Evolutionary conservation across 2,329 filamentous ascomycete species (phyloP).

Genomic region (Tolypocladium capitatum): DNA sequence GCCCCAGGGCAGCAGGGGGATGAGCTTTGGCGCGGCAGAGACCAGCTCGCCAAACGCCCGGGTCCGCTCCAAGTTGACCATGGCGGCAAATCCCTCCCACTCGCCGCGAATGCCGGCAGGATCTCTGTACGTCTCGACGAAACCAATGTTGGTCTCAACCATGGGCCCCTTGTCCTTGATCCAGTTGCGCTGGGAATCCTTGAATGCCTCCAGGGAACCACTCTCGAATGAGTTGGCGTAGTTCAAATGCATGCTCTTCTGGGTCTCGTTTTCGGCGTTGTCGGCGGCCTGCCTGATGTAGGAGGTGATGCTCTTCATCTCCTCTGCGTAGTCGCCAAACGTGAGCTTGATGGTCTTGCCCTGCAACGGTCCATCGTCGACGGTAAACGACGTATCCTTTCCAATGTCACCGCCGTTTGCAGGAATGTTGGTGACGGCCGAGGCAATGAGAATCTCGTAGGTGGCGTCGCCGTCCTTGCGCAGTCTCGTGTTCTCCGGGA

Average conservation of each 20-base stretch:
- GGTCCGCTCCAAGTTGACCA: constrained; percentile 85
- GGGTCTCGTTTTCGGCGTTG: constrained; percentile 59
- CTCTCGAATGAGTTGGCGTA: constrained; percentile 64
- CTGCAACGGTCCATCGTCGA: constrained; percentile 45
- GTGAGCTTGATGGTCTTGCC: constrained; percentile 58
- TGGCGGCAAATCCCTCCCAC: constrained; percentile 74
- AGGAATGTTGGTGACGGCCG: constrained; percentile 47
- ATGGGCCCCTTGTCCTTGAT: constrained; percentile 70
- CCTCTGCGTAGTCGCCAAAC: constrained; percentile 60
- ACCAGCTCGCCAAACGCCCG: constrained; percentile 79
- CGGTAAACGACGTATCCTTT: constrained; percentile 45
- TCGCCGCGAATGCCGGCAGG: constrained; percentile 70
- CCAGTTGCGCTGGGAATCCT: constrained; percentile 70
- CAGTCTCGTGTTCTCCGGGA: constrained; percentile 66
- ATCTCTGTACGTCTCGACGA: constrained; percentile 77
- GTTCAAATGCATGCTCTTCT: constrained; percentile 59
- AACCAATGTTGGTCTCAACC: constrained; percentile 71
- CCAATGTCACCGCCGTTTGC: constrained; percentile 54
- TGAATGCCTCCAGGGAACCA: constrained; percentile 65
- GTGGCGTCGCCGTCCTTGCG: constrained; percentile 49
- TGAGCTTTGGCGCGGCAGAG: constrained; percentile 64
- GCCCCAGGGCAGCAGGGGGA: constrained; percentile 80
- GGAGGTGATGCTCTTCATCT: constrained; percentile 57
- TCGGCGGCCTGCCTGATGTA: constrained; percentile 55
- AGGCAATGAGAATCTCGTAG: constrained; percentile 65